These are phyloP conservation scores for Russula lepida DNA, from an alignment of 768 basidiomycete species.

Conservation along the genomic window DNA sequence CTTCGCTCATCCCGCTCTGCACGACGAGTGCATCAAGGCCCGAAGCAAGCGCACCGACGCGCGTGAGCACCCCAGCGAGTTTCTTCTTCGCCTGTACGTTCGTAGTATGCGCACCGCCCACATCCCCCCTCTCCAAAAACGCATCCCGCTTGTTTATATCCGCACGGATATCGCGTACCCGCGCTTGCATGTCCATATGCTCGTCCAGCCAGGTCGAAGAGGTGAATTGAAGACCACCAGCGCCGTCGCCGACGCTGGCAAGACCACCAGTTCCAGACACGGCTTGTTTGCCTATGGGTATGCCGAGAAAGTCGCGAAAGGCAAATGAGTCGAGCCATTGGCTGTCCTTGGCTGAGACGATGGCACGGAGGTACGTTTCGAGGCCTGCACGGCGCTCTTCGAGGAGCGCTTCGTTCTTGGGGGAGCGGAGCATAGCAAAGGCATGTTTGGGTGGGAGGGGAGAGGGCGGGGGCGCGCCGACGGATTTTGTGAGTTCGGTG, in stretches of 20 bases:
- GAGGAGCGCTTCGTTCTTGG: slow-evolving; percentile 50
- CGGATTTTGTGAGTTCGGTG: slow-evolving; percentile 69
- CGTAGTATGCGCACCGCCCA: slow-evolving; percentile 62
- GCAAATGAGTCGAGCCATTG: slow-evolving; percentile 72
- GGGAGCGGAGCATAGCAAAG: slow-evolving; percentile 56
- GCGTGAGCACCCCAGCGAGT: slow-evolving; percentile 65
- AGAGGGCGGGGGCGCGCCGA: slow-evolving; percentile 70
- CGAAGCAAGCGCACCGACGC: slow-evolving; percentile 63
- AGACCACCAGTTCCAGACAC: not conserved
- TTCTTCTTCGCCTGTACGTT: slow-evolving; percentile 83
- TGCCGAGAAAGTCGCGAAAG: slow-evolving; percentile 82
- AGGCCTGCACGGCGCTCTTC: slow-evolving; percentile 73
- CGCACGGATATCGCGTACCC: slow-evolving; percentile 74
- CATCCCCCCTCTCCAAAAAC: slow-evolving; percentile 65
- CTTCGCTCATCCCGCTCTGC: slow-evolving; percentile 70
- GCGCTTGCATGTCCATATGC: slow-evolving; percentile 66
- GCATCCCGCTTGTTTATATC: slow-evolving; percentile 85
- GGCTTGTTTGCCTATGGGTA: slow-evolving; percentile 53
- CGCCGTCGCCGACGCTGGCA: slow-evolving; percentile 20
- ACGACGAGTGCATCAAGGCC: slow-evolving; percentile 64
- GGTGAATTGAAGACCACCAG: slow-evolving; percentile 46
- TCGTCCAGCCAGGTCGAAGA: slow-evolving; percentile 85
- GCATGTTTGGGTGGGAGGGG: slow-evolving; percentile 81
- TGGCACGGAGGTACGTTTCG: slow-evolving; percentile 79
- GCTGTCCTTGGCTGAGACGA: slow-evolving; percentile 72